These are phyloP conservation scores for Sphagnurus paluster DNA, from an alignment of 1,284 basidiomycete genomes.

Conservation along the genomic window DNA sequence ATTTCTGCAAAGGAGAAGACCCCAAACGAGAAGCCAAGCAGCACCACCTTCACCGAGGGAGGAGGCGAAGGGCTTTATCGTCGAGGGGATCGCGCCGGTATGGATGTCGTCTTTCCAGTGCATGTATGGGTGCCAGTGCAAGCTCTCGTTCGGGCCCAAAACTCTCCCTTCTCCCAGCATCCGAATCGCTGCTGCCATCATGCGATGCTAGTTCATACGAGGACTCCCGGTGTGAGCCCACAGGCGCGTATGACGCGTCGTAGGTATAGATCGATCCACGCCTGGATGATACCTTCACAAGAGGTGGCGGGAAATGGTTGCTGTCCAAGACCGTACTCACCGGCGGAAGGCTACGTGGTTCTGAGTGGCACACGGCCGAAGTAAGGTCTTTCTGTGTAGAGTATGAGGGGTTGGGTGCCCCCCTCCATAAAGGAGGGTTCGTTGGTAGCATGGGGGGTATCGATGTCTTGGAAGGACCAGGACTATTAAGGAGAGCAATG, in stretches of 20 bases:
- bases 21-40: neutral
- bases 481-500: neutral
- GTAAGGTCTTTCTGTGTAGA: too few species aligned
- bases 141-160: conserved; percentile 41
- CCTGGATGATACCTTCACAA: neutral
- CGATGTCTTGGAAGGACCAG: too few species aligned
- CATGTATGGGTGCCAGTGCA: conserved; percentile 58
- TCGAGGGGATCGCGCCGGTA: conserved; percentile 65
- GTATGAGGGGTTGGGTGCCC: neutral
- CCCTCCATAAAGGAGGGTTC: neutral
- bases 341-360: conserved; percentile 2
- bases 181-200: conserved; percentile 13
- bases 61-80: conserved; percentile 55
- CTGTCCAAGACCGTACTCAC: conserved; percentile 5
- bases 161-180: conserved; percentile 25
- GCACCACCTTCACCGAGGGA: conserved; percentile 33
- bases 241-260: neutral
- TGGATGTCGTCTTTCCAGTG: conserved; percentile 51
- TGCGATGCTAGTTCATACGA: conserved; percentile 18
- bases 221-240: conserved; percentile 9
- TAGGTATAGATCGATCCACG: neutral
- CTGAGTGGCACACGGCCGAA: neutral
- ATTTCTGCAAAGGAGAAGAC: too few species aligned
- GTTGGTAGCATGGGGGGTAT: neutral
- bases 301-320: neutral